A percentile compares a stretch with the other conserved stretches of the same genome.
These are phyloP conservation scores for Aspergillus sclerotiicarbonarius DNA, from an alignment of 495 filamentous ascomycete genomes.

Conservation along the genomic window DNA sequence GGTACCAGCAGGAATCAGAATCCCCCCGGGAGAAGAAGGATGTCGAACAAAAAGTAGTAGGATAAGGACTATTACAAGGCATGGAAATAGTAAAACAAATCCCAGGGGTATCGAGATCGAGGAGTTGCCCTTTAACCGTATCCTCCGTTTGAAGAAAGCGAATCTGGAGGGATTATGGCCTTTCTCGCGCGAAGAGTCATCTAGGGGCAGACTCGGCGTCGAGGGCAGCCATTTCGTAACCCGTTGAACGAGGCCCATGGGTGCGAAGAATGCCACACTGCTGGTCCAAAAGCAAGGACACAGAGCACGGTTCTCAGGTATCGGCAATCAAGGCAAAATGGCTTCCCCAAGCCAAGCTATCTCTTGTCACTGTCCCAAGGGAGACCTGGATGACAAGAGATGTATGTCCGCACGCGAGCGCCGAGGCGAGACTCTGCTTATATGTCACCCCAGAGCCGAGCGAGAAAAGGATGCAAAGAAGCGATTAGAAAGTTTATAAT, in stretches of 20 bases:
- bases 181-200: slow-evolving; percentile 56
- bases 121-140: slow-evolving; percentile 92
- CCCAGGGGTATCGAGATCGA: slow-evolving; percentile 92
- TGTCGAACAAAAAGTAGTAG: slow-evolving; percentile 86
- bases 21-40: slow-evolving; percentile 75
- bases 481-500: neutral
- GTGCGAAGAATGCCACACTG: slow-evolving; percentile 28
- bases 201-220: slow-evolving; percentile 57
- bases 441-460: neutral
- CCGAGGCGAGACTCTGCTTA: slow-evolving; percentile 4
- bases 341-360: slow-evolving; percentile 13
- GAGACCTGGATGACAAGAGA: slow-evolving; percentile 4
- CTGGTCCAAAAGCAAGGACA: slow-evolving; percentile 23
- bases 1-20: slow-evolving; percentile 84
- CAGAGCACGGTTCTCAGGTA: slow-evolving; percentile 21
- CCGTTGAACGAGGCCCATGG: slow-evolving; percentile 65
- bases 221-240: slow-evolving; percentile 64
- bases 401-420: slow-evolving; percentile 16
- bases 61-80: slow-evolving; percentile 88
- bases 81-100: slow-evolving; percentile 88
- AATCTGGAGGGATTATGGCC: slow-evolving; percentile 56
- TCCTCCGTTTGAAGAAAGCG: slow-evolving; percentile 82
- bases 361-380: slow-evolving; percentile 2
- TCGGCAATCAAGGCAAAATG: slow-evolving; percentile 24
- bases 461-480: neutral